Evolutionary conservation across 345 rosid genomes (phyloP).

Genomic region (Mercurialis annua): DNA sequence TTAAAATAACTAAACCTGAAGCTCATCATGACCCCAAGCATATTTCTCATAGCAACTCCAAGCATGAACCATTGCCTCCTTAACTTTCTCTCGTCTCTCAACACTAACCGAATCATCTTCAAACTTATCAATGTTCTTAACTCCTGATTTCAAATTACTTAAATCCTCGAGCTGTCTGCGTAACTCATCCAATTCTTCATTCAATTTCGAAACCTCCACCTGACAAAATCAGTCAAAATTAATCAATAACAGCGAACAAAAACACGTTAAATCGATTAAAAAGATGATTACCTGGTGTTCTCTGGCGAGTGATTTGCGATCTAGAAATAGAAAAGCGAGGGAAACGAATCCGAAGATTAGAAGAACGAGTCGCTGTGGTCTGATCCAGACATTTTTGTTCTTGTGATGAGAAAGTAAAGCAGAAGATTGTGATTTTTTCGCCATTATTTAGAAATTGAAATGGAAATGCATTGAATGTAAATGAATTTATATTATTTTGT

Average conservation of each 20-base stretch:
- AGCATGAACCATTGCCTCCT: constrained; percentile 36
- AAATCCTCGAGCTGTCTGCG: constrained; percentile 26
- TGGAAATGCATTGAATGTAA: too few species aligned
- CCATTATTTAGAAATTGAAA: neutral
- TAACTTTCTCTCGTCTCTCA: constrained; percentile 28
- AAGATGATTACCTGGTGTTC: constrained; percentile 3
- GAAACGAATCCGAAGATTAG: constrained; percentile 1
- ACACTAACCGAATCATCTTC: constrained; percentile 19
- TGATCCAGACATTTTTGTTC: neutral
- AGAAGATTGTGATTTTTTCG: constrained; percentile 11
- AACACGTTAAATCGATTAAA: neutral
- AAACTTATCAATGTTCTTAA: constrained; percentile 12
- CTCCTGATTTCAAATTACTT: constrained; percentile 20
- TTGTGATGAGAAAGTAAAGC: neutral
- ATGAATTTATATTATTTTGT: too few species aligned
- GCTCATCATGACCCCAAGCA: constrained; percentile 35
- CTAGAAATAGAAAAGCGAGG: constrained; percentile 3
- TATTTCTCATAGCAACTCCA: constrained; percentile 32
- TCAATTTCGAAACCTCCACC: constrained; percentile 44
- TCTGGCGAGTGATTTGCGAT: constrained; percentile 10
- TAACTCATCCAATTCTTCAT: constrained; percentile 29
- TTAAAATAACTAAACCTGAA: constrained; percentile 16
- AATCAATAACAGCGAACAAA: too few species aligned
- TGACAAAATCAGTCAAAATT: constrained; percentile 2
- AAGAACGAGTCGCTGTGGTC: constrained; percentile 1